Evolutionary conservation across 345 rosid genomes (phyloP).

Genomic region (Gossypium arboreum): DNA sequence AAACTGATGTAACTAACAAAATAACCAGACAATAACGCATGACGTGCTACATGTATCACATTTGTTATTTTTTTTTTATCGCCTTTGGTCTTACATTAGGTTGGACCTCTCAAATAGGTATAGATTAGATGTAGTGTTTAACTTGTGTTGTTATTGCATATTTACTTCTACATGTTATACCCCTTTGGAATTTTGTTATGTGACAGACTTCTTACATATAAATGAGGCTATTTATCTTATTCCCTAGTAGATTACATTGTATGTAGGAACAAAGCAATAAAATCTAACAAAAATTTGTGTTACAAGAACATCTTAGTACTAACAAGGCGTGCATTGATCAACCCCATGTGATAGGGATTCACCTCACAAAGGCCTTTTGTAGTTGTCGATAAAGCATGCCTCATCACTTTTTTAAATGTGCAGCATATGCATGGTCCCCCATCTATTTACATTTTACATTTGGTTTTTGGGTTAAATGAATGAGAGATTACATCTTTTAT

Average conservation of each 20-base stretch:
- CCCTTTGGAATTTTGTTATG: too few relatives aligned
- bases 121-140: background rate
- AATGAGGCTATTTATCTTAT: too few relatives aligned
- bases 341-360: slow-evolving; percentile 39
- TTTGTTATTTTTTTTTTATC: too few relatives aligned
- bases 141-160: too few relatives aligned
- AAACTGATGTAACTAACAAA: too few relatives aligned
- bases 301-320: background rate
- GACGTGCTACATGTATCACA: too few relatives aligned
- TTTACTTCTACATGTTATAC: too few relatives aligned
- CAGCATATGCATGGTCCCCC: slow-evolving; percentile 33
- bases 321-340: slow-evolving; percentile 31
- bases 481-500: background rate
- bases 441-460: background rate
- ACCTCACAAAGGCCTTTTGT: slow-evolving; percentile 29
- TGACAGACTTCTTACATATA: too few relatives aligned
- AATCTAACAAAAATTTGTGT: background rate
- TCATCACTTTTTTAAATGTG: slow-evolving; percentile 27
- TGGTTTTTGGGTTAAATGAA: slow-evolving; percentile 4
- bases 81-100: too few relatives aligned
- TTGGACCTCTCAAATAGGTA: background rate
- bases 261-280: too few relatives aligned
- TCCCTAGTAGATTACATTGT: too few relatives aligned
- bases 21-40: too few relatives aligned
- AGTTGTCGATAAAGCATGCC: slow-evolving; percentile 54